Evolutionary conservation across 2,329 filamentous ascomycete species (phyloP).

Genomic region (Xylariales sp.): DNA sequence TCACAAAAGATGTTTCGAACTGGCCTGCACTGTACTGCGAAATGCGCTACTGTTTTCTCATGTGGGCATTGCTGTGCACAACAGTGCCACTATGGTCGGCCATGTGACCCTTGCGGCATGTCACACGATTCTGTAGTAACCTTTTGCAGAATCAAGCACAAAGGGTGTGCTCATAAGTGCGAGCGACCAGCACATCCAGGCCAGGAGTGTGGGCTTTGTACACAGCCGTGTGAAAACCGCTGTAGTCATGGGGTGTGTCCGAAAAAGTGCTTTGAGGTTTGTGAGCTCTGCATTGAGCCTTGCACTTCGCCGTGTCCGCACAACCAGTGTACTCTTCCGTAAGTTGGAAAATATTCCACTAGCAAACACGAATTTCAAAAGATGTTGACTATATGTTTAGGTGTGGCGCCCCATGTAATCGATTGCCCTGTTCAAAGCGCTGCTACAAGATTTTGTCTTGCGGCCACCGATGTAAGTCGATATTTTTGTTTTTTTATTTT

Average conservation of each 20-base stretch:
- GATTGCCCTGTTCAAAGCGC: constrained; percentile 59
- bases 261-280: constrained; percentile 55
- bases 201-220: constrained; percentile 42
- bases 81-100: constrained; percentile 12
- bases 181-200: constrained; percentile 47
- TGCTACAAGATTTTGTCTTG: constrained; percentile 52
- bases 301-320: constrained; percentile 56
- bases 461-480: constrained; percentile 54
- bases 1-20: constrained; percentile 6
- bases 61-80: constrained; percentile 46
- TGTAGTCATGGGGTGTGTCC: constrained; percentile 54
- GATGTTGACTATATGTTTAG: constrained; percentile 5
- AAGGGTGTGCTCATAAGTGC: no score
- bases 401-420: constrained; percentile 64
- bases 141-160: no score
- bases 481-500: background rate
- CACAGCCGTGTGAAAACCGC: constrained; percentile 44
- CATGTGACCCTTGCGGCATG: background rate
- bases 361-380: no score
- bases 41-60: constrained; percentile 43
- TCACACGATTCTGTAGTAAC: background rate
- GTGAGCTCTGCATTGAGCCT: constrained; percentile 53
- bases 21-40: constrained; percentile 29
- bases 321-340: constrained; percentile 32
- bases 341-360: constrained; percentile 4